Evolutionary conservation across 2,329 filamentous ascomycete genomes (phyloP).

Genomic region (Fusarium odoratissimum): DNA sequence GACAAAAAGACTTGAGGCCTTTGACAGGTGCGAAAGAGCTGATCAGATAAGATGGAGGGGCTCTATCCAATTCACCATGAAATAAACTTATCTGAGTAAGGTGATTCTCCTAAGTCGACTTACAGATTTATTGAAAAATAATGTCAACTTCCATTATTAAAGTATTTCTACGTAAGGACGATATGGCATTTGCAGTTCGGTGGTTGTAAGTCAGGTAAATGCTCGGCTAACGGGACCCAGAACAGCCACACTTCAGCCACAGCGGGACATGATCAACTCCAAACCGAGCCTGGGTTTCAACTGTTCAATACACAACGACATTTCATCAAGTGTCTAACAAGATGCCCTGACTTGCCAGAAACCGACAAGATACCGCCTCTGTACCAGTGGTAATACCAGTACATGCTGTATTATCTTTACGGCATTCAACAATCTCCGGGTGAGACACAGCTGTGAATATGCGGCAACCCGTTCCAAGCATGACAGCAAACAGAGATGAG

Average conservation of each 20-base stretch:
- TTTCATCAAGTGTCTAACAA: constrained; percentile 29
- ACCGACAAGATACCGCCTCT: constrained; percentile 17
- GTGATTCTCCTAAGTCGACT: not conserved
- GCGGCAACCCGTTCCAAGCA: constrained; percentile 33
- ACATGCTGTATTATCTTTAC: constrained; percentile 1
- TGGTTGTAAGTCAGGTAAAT: constrained; percentile 37
- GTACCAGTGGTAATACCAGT: not conserved
- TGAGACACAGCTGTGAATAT: constrained; percentile 23
- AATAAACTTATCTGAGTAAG: not conserved
- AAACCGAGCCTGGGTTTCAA: constrained; percentile 42
- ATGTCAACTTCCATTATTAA: not conserved
- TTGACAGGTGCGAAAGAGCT: not conserved
- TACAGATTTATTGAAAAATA: not conserved
- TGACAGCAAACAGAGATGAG: constrained; percentile 30
- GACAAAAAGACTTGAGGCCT: not conserved
- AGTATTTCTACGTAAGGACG: not conserved
- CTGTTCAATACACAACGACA: constrained; percentile 40
- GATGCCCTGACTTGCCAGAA: constrained; percentile 29
- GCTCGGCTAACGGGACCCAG: constrained; percentile 39
- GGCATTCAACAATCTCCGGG: constrained; percentile 4
- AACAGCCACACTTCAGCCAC: constrained; percentile 42
- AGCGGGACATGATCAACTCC: constrained; percentile 44
- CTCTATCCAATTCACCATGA: not conserved
- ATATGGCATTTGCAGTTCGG: not conserved
- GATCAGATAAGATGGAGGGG: not conserved